Evolutionary conservation across 1,284 basidiomycete species (phyloP).

Genomic region (Ustilago shanxiensis): DNA sequence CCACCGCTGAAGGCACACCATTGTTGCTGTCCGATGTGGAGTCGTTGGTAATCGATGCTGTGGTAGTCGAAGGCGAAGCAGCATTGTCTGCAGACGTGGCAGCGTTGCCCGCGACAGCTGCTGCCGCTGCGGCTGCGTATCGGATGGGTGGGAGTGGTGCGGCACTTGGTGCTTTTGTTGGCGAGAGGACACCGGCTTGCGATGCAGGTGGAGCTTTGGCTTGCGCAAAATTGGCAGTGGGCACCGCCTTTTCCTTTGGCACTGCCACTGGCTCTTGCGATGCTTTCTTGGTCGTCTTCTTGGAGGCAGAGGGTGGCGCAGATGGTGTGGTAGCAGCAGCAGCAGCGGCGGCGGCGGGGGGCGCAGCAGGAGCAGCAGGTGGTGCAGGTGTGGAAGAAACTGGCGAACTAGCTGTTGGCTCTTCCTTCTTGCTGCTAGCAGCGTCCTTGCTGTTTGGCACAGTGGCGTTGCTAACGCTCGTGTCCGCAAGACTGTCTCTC

Average conservation of each 20-base stretch:
- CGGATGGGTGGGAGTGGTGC: slow-evolving; percentile 78
- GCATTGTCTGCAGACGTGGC: slow-evolving; percentile 35
- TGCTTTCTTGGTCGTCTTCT: slow-evolving; percentile 54
- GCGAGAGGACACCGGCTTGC: slow-evolving; percentile 52
- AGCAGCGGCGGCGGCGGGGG: too few species aligned
- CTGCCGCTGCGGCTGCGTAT: slow-evolving; percentile 91
- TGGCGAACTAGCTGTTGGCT: slow-evolving; percentile 18
- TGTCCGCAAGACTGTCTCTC: slow-evolving; percentile 71
- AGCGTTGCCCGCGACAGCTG: slow-evolving; percentile 73
- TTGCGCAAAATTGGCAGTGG: slow-evolving; percentile 81
- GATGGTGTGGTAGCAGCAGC: slow-evolving; percentile 9
- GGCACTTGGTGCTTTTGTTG: slow-evolving; percentile 57
- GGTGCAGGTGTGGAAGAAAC: slow-evolving; percentile 18
- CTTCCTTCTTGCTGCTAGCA: slow-evolving; percentile 71
- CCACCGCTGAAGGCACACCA: slow-evolving; percentile 2
- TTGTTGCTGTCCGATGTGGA: slow-evolving; percentile 20
- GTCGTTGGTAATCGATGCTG: slow-evolving; percentile 30
- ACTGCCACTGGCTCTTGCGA: slow-evolving; percentile 49
- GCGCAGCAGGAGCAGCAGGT: slow-evolving; percentile 4
- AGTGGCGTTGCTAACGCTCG: slow-evolving; percentile 70
- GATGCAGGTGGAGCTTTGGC: slow-evolving; percentile 73
- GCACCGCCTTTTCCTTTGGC: slow-evolving; percentile 77
- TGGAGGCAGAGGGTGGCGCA: slow-evolving; percentile 29
- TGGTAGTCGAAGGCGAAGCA: slow-evolving; percentile 36
- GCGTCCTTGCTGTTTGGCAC: slow-evolving; percentile 44